Percentiles rank a stretch among this genome's conserved stretches.
Evolutionary conservation across 768 basidiomycete genomes (phyloP).

Genomic region (Thelephora aurantiotincta): DNA sequence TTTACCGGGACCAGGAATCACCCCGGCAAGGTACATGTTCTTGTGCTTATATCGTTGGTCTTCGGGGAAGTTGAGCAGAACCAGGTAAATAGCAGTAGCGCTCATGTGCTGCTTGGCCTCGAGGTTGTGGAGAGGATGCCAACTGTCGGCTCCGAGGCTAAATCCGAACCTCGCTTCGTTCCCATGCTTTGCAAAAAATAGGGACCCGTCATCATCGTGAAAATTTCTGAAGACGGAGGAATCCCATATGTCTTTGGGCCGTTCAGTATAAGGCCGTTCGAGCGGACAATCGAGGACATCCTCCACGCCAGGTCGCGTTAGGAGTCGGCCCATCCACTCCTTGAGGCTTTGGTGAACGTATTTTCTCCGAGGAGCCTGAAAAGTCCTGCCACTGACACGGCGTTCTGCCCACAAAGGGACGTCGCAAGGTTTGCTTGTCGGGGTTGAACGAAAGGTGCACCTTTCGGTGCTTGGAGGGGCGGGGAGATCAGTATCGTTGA

Average conservation of each 20-base stretch:
- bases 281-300: conserved; percentile 7
- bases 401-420: not conserved
- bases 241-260: conserved; percentile 15
- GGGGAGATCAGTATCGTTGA: too few relatives aligned
- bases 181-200: conserved; percentile 7
- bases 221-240: conserved; percentile 14
- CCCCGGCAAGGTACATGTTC: conserved; percentile 9
- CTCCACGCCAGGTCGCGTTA: conserved; percentile 15
- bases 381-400: not conserved
- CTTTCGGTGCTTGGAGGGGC: too few relatives aligned
- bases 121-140: conserved; percentile 5
- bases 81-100: conserved; percentile 11
- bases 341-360: too few relatives aligned
- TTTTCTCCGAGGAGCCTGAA: conserved; percentile 3
- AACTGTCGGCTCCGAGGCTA: conserved; percentile 7
- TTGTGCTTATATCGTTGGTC: conserved; percentile 9
- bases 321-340: conserved; percentile 15
- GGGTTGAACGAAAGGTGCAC: not conserved
- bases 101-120: conserved; percentile 2
- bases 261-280: not conserved
- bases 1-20: conserved; percentile 12
- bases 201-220: conserved; percentile 13
- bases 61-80: conserved; percentile 14
- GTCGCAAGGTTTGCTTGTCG: not conserved
- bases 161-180: conserved; percentile 7